Conservation (phyloP, 805 yeast species). For the Hyphopichia homilentoma region DNA sequence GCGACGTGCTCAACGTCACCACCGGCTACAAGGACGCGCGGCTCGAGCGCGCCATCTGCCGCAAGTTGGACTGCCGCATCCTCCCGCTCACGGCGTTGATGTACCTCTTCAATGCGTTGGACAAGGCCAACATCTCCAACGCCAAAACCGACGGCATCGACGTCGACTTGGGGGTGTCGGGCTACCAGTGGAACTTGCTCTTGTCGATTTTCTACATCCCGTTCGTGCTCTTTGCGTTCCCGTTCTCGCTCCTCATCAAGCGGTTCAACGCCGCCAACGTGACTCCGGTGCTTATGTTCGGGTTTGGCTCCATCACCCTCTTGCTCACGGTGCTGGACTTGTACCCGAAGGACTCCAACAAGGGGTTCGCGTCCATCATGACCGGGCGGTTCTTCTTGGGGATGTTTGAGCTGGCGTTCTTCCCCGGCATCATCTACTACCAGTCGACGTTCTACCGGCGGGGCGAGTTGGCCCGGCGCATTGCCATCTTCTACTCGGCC, state of each 20-base stretch:
- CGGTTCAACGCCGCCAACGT: constrained; percentile 41
- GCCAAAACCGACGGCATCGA: constrained; percentile 48
- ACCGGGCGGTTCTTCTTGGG: constrained; percentile 38
- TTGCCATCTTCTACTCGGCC: constrained; percentile 35
- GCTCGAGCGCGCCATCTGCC: constrained; percentile 27
- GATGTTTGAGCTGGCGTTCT: constrained; percentile 32
- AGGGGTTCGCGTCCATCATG: constrained; percentile 33
- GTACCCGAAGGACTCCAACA: no score
- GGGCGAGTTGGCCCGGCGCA: constrained; percentile 32
- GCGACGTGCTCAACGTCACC: constrained; percentile 12
- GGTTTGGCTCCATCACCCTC: constrained; percentile 41
- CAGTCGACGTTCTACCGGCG: constrained; percentile 35
- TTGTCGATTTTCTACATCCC: constrained; percentile 45
- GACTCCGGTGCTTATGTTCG: constrained; percentile 42
- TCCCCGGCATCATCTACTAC: constrained; percentile 37
- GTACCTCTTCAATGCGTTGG: constrained; percentile 47
- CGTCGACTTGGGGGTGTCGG: constrained; percentile 36
- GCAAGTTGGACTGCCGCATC: constrained; percentile 42
- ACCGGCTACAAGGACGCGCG: constrained; percentile 11
- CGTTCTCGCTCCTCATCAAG: constrained; percentile 39
- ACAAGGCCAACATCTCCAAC: constrained; percentile 47
- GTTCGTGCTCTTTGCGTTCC: constrained; percentile 43
- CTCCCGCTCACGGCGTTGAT: constrained; percentile 43
- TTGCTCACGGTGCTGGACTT: no score
- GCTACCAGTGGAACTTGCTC: constrained; percentile 43